These are phyloP conservation scores for Gossypium schwendimanii DNA, from an alignment of 441 rosid genomes.

Conservation along the genomic window DNA sequence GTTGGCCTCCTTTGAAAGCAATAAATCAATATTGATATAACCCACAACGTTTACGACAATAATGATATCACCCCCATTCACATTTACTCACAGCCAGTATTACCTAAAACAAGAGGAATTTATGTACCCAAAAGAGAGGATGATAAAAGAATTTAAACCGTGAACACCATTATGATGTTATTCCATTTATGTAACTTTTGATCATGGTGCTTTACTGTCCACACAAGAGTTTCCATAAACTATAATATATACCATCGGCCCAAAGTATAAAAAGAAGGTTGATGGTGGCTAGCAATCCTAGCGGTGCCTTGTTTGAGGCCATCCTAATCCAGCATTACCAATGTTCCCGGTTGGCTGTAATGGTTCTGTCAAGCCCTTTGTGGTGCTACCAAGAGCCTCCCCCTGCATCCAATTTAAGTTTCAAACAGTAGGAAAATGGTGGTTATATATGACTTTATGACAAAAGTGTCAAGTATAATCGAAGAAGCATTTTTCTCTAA, in stretches of 20 bases:
- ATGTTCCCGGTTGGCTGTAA: conserved; percentile 59
- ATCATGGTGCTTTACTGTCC: background rate
- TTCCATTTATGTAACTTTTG: background rate
- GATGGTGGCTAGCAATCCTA: background rate
- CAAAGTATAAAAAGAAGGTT: background rate
- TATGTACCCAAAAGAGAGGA: background rate
- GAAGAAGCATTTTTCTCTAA: background rate
- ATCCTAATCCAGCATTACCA: conserved; percentile 80
- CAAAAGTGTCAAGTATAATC: background rate
- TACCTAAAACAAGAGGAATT: background rate
- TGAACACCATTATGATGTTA: background rate
- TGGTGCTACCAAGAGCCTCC: conserved; percentile 60
- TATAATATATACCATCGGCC: background rate
- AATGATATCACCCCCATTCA: no score
- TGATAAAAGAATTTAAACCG: background rate
- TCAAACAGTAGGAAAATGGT: background rate
- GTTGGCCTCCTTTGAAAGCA: no score
- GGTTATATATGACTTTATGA: background rate
- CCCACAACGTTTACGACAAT: no score
- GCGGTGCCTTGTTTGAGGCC: conserved; percentile 35
- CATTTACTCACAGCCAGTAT: background rate
- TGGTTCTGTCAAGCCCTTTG: conserved; percentile 67
- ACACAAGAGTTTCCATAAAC: background rate
- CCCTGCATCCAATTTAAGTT: conserved; percentile 44
- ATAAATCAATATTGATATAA: no score